Evolutionary conservation across 2,329 filamentous ascomycete species (phyloP), one percentile per base, ranked within the genome.

Genomic region (Pezicula neosporulosa): DNA sequence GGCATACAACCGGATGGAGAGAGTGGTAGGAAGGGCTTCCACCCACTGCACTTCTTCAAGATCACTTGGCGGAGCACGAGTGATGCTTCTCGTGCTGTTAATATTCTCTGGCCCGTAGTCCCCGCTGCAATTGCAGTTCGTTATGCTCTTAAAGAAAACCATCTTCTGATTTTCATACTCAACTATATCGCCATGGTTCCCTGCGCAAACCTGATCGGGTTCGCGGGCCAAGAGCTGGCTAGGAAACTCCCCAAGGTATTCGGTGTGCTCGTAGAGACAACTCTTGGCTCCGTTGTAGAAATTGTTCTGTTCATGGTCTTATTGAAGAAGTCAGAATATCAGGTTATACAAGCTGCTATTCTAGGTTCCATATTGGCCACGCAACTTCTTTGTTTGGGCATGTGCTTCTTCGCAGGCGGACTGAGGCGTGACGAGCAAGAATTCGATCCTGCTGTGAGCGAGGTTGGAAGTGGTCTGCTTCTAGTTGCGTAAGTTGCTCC

Each of bases 341-440:
- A 78, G n/a, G 87, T 94, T 59, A 89, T 95, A 60, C 83, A 90
- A 64, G 89, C 89, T 48, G 90, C 90, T 24, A 92, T 95, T 50
- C 72, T 95, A 0, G 90, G 90, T 35, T 93, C 89, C 0, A 87
- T 95, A 42, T 69, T 96, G 33, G 89, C 90, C 12, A 95, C 90
- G 30, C 80, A 94, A 71, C 71, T 95, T 42, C 75, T 95, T 1
- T 95, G 90, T 60, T 70, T 95, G 24, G 90, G 90, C 0, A 64
- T 86, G 48, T 94, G 89, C 66, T 95, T 96, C 73, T 82, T 93
- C 55, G 79, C 84, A 19, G 89, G 89, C 38, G 90, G 90, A 8
- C 58, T 93, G 35, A 74, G 76, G 49, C 81, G 85, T 30, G 76
- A 87, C 6, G 81, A 87, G 58, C 81, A 90, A 59, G 76, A 74